phyloP scores from a whole-genome alignment of 768 basidiomycete genomes.

The Udeniomyces megalosporus region DNA sequence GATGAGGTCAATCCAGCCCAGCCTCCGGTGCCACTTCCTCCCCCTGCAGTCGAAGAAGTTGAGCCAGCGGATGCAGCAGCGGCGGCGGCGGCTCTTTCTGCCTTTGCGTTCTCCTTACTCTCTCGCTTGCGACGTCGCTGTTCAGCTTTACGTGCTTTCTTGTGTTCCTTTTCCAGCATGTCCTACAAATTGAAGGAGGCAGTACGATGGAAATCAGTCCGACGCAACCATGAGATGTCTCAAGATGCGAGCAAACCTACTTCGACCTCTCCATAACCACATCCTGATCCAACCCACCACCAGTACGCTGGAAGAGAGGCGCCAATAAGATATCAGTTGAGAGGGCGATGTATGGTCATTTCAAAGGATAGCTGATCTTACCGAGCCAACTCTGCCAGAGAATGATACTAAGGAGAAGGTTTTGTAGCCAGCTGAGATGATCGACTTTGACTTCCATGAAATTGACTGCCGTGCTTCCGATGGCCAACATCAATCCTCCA shows the following conservation, averaged over 20 bases:
- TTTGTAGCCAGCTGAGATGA: constrained; percentile 79
- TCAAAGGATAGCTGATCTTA: not conserved
- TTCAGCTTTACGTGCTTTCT: constrained; percentile 2
- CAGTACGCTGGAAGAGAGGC: constrained; percentile 50
- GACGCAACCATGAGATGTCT: not conserved
- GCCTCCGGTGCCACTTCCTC: not conserved
- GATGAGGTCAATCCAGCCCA: not conserved
- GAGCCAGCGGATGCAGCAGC: not conserved
- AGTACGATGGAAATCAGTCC: not conserved
- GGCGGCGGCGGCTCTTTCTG: not conserved
- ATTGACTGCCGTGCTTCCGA: constrained; percentile 63
- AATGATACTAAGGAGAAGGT: constrained; percentile 74
- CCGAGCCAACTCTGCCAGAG: constrained; percentile 65
- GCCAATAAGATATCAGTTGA: too few species aligned
- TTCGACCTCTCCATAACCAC: constrained; percentile 57
- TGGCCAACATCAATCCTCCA: constrained; percentile 64
- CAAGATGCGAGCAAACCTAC: constrained; percentile 28
- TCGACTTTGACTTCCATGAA: constrained; percentile 78
- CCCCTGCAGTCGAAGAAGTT: not conserved
- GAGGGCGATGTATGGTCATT: too few species aligned
- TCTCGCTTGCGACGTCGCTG: not conserved
- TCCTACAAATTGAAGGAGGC: constrained; percentile 5
- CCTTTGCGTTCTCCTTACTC: not conserved
- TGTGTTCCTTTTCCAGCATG: constrained; percentile 18
- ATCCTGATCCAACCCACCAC: constrained; percentile 89